Conservation (phyloP, 331 rosid genomes). For the Ulmus americana region DNA sequence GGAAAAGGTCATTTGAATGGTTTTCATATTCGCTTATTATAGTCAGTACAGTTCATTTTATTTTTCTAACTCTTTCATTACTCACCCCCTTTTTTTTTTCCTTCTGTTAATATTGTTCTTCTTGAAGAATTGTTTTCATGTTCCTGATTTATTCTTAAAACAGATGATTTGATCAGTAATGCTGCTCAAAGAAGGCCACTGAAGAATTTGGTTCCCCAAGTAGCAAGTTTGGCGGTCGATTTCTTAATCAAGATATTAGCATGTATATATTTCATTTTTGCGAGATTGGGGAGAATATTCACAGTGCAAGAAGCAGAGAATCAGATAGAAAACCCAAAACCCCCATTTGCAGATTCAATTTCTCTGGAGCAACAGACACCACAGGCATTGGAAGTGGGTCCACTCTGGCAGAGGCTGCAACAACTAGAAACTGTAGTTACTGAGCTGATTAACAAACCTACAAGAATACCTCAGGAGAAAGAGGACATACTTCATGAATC, state of each 20-base stretch:
- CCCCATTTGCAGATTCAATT: conserved; percentile 34
- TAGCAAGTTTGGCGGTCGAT: conserved; percentile 36
- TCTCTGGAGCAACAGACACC: conserved; percentile 39
- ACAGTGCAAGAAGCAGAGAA: conserved; percentile 22
- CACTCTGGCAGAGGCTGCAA: conserved; percentile 76
- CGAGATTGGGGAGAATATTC: conserved; percentile 39
- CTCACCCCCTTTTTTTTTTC: background rate
- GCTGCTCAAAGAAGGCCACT: conserved; percentile 34
- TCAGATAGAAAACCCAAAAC: conserved; percentile 25
- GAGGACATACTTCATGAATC: conserved; percentile 86
- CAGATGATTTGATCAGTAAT: conserved; percentile 48
- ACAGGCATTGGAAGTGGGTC: conserved; percentile 37
- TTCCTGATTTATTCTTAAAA: conserved; percentile 26
- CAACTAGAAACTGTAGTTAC: conserved; percentile 68
- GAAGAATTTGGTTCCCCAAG: conserved; percentile 35
- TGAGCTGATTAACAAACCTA: conserved; percentile 66
- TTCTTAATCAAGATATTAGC: conserved; percentile 43
- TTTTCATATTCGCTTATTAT: background rate
- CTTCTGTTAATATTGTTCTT: background rate
- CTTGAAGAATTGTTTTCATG: conserved; percentile 15
- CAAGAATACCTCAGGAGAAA: conserved; percentile 81
- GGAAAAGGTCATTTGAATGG: background rate
- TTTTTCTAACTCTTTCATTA: background rate
- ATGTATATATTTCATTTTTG: conserved; percentile 45
- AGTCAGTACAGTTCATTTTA: background rate